Conservation (phyloP, 106 monocot genomes). For the Acorus calamus region DNA sequence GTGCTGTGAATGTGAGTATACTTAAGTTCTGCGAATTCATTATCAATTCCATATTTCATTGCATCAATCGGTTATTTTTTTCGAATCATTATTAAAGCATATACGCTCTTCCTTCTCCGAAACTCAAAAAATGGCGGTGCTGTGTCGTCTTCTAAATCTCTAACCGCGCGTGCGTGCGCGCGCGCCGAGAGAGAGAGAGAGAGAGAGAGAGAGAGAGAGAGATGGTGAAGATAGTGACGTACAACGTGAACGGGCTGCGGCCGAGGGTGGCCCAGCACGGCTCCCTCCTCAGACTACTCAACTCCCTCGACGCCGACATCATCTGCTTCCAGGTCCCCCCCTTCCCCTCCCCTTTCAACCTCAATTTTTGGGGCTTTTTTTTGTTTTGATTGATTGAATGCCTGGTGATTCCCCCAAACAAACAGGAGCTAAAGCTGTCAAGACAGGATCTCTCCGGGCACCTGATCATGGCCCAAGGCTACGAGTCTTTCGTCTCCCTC, state of each 20-base stretch:
- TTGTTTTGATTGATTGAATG: background rate
- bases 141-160: too few relatives aligned
- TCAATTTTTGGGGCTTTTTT: background rate
- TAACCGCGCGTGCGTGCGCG: too few relatives aligned
- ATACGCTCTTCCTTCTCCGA: too few relatives aligned
- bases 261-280: constrained; percentile 87
- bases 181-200: too few relatives aligned
- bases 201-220: too few relatives aligned
- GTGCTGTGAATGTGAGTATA: too few relatives aligned
- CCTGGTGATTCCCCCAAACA: background rate
- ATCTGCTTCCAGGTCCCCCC: constrained; percentile 80
- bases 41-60: too few relatives aligned
- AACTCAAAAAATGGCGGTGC: too few relatives aligned
- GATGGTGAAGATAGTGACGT: constrained; percentile 89
- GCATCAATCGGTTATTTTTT: too few relatives aligned
- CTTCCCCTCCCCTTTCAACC: background rate
- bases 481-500: constrained; percentile 84
- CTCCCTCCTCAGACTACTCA: constrained; percentile 83
- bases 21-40: too few relatives aligned
- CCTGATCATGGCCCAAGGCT: constrained; percentile 78
- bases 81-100: too few relatives aligned
- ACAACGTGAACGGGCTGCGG: constrained; percentile 92
- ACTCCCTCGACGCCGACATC: constrained; percentile 91
- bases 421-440: constrained; percentile 75
- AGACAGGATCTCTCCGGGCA: constrained; percentile 78